These are phyloP conservation scores for Abeoforma whisleri DNA, from an alignment of 78 protist genomes.

Conservation along the genomic window DNA sequence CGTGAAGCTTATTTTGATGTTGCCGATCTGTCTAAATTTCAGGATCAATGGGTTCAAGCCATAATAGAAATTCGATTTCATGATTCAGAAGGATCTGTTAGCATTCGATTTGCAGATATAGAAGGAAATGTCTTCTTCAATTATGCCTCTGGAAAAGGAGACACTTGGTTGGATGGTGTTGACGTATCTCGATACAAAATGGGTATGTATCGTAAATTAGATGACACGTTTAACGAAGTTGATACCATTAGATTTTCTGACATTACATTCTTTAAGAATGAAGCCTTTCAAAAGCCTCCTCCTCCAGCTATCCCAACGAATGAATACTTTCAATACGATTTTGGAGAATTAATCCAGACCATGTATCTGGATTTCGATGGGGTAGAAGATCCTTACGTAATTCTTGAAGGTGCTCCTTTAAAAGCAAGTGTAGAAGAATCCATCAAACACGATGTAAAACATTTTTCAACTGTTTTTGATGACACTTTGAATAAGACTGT, in stretches of 20 bases:
- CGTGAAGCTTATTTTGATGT: neutral
- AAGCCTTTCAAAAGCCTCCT: too few species aligned
- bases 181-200: neutral
- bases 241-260: neutral
- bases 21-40: neutral
- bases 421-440: neutral
- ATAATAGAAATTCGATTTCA: neutral
- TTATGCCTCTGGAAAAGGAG: neutral
- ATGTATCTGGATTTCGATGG: too few species aligned
- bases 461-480: neutral
- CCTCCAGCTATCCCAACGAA: too few species aligned
- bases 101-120: neutral
- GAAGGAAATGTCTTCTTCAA: neutral
- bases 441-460: neutral
- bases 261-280: neutral
- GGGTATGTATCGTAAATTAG: neutral
- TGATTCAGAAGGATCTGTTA: neutral
- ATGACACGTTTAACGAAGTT: neutral
- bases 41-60: neutral
- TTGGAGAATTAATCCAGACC: too few species aligned
- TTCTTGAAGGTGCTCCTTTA: neutral
- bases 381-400: neutral
- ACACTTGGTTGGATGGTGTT: neutral
- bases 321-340: too few species aligned
- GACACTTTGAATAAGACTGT: neutral